A percentile compares a stretch with the other conserved stretches of the same genome.
Conservation (phyloP, 192 early-diverging fungal genomes). For the Funneliformis mosseae region DNA sequence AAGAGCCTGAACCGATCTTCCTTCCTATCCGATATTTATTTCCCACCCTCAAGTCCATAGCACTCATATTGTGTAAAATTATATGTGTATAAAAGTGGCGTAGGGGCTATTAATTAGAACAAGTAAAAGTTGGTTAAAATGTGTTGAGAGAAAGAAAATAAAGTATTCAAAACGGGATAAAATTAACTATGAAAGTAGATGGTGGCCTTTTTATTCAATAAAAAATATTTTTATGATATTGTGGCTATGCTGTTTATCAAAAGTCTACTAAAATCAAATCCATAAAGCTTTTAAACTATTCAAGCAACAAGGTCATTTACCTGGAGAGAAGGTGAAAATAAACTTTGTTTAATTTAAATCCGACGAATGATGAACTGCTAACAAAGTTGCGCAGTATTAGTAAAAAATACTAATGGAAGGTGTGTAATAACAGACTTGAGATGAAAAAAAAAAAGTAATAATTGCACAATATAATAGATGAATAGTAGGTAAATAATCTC, state of each 20-base stretch:
- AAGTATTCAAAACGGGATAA: background rate
- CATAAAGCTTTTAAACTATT: background rate
- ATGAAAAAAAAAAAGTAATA: constrained; percentile 2
- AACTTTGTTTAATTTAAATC: background rate
- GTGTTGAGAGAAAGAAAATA: background rate
- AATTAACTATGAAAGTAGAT: background rate
- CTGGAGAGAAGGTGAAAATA: background rate
- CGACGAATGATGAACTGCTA: constrained; percentile 8
- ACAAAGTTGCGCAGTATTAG: constrained; percentile 11
- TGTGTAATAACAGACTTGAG: background rate
- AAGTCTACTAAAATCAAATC: background rate
- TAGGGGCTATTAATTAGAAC: background rate
- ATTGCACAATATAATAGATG: background rate
- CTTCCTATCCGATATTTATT: constrained; percentile 93
- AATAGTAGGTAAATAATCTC: background rate
- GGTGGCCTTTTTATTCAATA: background rate
- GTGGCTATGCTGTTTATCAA: background rate
- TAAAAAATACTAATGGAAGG: background rate
- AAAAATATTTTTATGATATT: background rate
- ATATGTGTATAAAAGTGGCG: background rate
- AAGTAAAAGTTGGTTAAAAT: background rate
- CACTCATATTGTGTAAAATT: constrained; percentile 21
- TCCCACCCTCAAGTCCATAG: constrained; percentile 85
- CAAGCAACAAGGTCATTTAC: background rate
- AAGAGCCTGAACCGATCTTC: constrained; percentile 96